A percentile compares a stretch with the other conserved stretches of the same genome.
Evolutionary conservation across 768 basidiomycete genomes (phyloP).

Genomic region (Grammothele lineata): DNA sequence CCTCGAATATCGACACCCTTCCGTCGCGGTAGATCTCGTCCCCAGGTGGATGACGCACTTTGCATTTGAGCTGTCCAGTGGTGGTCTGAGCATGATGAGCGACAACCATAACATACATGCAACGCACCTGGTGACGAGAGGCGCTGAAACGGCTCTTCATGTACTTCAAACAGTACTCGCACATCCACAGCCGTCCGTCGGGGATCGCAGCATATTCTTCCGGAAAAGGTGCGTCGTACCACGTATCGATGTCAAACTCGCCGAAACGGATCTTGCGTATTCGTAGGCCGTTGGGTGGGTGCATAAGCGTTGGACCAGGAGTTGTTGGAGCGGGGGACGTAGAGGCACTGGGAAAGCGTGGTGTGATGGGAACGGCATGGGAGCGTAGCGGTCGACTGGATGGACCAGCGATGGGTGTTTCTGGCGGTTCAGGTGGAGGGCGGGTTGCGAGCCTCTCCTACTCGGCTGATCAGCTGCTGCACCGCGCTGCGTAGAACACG

Average conservation of each 20-base stretch:
- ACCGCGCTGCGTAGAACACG: not conserved
- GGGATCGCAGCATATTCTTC: conserved; percentile 94
- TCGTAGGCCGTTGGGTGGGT: conserved; percentile 47
- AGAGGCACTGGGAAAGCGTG: conserved; percentile 32
- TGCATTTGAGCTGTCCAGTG: conserved; percentile 80
- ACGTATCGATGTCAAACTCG: conserved; percentile 89
- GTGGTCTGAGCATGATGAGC: not conserved
- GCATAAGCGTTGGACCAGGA: conserved; percentile 42
- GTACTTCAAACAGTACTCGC: conserved; percentile 97
- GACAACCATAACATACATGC: not conserved
- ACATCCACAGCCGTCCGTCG: conserved; percentile 92
- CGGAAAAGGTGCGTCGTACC: conserved; percentile 99
- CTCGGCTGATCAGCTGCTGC: not conserved
- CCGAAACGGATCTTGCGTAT: conserved; percentile 92
- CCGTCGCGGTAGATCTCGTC: conserved; percentile 98
- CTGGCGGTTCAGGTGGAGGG: conserved; percentile 34
- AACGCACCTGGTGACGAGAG: conserved; percentile 75
- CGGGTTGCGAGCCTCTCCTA: conserved; percentile 28
- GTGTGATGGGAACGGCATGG: conserved; percentile 31
- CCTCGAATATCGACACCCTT: conserved; percentile 87
- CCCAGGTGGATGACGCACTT: conserved; percentile 90
- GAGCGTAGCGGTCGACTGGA: conserved; percentile 64
- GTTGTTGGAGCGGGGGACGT: conserved; percentile 30
- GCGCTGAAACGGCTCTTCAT: conserved; percentile 93
- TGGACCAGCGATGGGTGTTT: conserved; percentile 46